Percentiles rank a stretch among this genome's conserved stretches.
These are phyloP conservation scores for Rhizopogon vulgaris DNA, from an alignment of 768 basidiomycete species.

Conservation along the genomic window DNA sequence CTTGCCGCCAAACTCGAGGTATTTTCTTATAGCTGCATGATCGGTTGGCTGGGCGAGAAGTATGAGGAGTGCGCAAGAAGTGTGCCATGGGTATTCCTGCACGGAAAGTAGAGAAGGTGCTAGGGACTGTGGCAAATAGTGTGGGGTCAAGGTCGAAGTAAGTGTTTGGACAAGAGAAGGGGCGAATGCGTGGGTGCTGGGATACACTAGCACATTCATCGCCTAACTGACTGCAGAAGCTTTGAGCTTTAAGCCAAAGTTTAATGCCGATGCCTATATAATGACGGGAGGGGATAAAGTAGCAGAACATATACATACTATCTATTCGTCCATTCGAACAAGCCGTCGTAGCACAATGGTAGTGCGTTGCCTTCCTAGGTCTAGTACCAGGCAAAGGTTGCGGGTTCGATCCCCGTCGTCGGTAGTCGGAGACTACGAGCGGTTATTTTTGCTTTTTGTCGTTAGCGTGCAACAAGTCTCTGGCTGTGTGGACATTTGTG, in stretches of 20 bases:
- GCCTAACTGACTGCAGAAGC: not conserved
- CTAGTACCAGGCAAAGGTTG: constrained; percentile 26
- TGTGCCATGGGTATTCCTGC: constrained; percentile 70
- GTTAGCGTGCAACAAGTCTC: too few relatives aligned
- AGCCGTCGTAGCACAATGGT: constrained; percentile 35
- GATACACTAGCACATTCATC: constrained; percentile 77
- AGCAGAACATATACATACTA: too few relatives aligned
- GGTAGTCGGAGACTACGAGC: constrained; percentile 18
- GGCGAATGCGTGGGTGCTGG: constrained; percentile 53
- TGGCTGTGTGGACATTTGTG: too few relatives aligned
- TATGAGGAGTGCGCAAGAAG: constrained; percentile 72
- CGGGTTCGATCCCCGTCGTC: constrained; percentile 33
- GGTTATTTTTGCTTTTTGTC: too few relatives aligned
- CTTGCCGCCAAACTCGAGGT: constrained; percentile 62
- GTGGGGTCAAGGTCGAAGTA: constrained; percentile 53
- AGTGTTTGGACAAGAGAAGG: constrained; percentile 44
- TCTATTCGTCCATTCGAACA: not conserved
- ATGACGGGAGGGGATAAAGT: too few relatives aligned
- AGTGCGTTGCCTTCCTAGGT: constrained; percentile 32
- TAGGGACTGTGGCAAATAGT: constrained; percentile 75
- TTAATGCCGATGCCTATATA: too few relatives aligned
- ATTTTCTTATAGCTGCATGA: constrained; percentile 46
- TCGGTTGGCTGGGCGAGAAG: constrained; percentile 53
- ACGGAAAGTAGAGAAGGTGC: constrained; percentile 47
- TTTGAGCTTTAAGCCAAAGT: not conserved